Evolutionary conservation across 2,329 filamentous ascomycete genomes (phyloP).

Genomic region (Juglanconis sp.): DNA sequence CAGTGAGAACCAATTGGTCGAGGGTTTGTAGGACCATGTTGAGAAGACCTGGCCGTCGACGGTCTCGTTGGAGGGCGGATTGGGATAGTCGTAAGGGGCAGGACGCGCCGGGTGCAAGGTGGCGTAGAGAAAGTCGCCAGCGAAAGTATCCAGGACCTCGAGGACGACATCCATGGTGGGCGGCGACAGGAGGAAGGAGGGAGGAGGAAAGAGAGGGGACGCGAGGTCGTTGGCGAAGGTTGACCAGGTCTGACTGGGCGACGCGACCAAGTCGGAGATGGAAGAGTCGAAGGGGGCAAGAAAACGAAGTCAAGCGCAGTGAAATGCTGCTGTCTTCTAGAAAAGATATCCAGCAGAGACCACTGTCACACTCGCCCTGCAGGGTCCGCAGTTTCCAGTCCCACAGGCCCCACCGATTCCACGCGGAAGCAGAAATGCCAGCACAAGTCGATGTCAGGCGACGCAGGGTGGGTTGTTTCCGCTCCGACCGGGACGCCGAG

Average conservation of each 20-base stretch:
- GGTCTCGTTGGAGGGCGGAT: constrained; percentile 52
- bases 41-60: constrained; percentile 46
- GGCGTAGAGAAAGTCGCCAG: constrained; percentile 79
- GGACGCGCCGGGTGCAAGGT: constrained; percentile 60
- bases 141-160: constrained; percentile 76
- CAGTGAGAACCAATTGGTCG: constrained; percentile 67
- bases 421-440: background rate
- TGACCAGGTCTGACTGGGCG: background rate
- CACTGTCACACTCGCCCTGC: background rate
- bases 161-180: constrained; percentile 84
- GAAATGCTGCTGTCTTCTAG: constrained; percentile 5
- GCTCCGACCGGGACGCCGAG: background rate
- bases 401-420: background rate
- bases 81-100: constrained; percentile 50
- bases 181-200: background rate
- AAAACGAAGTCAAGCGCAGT: background rate
- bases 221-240: background rate
- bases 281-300: background rate
- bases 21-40: constrained; percentile 67
- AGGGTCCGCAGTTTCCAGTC: background rate
- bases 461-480: constrained; percentile 5
- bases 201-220: too few species aligned
- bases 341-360: constrained; percentile 3
- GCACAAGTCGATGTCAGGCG: background rate
- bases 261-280: background rate